Conservation (phyloP, 345 rosid genomes). For the Physaria fendleri region DNA sequence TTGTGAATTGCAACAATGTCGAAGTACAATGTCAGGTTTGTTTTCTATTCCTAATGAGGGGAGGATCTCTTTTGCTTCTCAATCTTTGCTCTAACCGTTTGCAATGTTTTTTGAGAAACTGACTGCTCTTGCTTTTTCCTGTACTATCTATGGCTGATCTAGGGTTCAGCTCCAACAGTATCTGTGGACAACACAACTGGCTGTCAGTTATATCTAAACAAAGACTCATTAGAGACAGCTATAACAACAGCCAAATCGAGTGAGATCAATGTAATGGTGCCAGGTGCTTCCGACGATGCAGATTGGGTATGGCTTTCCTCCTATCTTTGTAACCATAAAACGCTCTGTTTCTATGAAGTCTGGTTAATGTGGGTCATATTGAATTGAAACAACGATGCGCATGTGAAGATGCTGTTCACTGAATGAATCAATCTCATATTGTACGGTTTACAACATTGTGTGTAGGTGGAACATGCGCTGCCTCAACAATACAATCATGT, state of each 20-base stretch:
- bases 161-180: slow-evolving; percentile 95
- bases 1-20: slow-evolving; percentile 85
- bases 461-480: slow-evolving; percentile 80
- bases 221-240: slow-evolving; percentile 62
- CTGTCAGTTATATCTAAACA: slow-evolving; percentile 81
- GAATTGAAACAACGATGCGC: neutral
- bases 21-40: slow-evolving; percentile 98
- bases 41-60: neutral
- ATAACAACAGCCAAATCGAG: slow-evolving; percentile 94
- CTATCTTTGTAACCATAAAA: neutral
- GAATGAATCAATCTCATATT: slow-evolving; percentile 1
- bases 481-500: slow-evolving; percentile 76
- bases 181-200: slow-evolving; percentile 90
- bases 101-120: neutral
- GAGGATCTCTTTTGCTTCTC: neutral
- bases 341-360: neutral
- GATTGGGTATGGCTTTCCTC: slow-evolving; percentile 63
- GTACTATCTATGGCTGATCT: slow-evolving; percentile 18
- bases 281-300: slow-evolving; percentile 52
- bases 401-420: neutral
- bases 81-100: neutral
- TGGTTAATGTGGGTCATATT: neutral
- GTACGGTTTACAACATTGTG: slow-evolving; percentile 26
- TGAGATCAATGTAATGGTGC: slow-evolving; percentile 86
- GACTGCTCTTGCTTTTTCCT: slow-evolving; percentile 2